Evolutionary conservation across 2,329 filamentous ascomycete genomes (phyloP), one percentile per base, ranked within the genome.

Genomic region (Cercospora sojina): DNA sequence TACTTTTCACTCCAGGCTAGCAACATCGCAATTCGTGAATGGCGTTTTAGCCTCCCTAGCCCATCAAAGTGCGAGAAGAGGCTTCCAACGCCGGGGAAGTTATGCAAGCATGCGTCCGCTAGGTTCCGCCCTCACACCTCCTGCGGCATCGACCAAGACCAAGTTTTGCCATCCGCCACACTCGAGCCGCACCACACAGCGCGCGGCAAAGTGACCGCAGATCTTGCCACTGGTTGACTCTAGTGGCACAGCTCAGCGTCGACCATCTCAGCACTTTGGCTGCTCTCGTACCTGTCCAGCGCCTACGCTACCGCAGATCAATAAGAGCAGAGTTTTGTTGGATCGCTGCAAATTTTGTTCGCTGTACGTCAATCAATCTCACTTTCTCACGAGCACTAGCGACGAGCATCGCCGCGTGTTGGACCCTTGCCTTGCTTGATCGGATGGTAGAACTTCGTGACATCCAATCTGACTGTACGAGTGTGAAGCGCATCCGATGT

Each of bases 71-170:
- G 63, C 27, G 57, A 59, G 35, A 23, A 65, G 58, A 62, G 55
- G 55, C 64, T 64, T 68, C 62, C 61, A 68, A 57, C 53, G 53
- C 53, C 29, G 53, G 27, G 8, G 27, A 23, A 10, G 18, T 63
- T 53, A 68, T 67, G 66, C 68, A 66, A 57, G 62, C 59, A 27
- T 53, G 27, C 53, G 27, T 57, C 27, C 53, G 31, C 23, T 27
- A 16, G 10, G 23, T 53, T 53, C 47, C 53, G 31, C 29, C 0
- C 27, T 27, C 31, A 35, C 31, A 57, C 53, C 53, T 57, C 47
- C 47, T 53, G 13, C 23, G 18, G 27, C 53, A 57, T n/a, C 53
- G n/a, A 57, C 53, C 53, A 57, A 12, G 53, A 57, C 53, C 53
- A 57, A 57, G 53, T 57, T 56, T 57, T 9, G 53, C 20, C 16